Evolutionary conservation across 2,329 filamentous ascomycete species (phyloP).

Genomic region (Gaeumannomyces tritici): DNA sequence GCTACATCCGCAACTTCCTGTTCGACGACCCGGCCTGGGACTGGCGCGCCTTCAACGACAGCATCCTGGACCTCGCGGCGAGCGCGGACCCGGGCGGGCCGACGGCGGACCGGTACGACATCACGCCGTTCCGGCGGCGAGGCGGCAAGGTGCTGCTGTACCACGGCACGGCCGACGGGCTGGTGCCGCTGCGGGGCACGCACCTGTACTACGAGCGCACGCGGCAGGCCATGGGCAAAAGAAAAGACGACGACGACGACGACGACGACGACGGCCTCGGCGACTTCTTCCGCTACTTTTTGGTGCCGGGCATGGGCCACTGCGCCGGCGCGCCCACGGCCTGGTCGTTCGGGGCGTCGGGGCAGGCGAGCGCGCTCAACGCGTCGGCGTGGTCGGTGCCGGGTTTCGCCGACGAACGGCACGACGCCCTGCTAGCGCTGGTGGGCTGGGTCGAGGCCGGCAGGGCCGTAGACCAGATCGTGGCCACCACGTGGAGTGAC

Average conservation of each 20-base stretch:
- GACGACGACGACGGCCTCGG: constrained; percentile 37
- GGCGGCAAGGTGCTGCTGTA: constrained; percentile 32
- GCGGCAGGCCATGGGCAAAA: constrained; percentile 22
- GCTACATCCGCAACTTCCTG: constrained; percentile 18
- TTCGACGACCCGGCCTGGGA: constrained; percentile 17
- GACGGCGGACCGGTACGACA: constrained; percentile 16
- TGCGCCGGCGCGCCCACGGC: constrained; percentile 25
- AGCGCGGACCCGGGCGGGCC: constrained; percentile 16
- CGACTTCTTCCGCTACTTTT: constrained; percentile 43
- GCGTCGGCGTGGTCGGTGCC: constrained; percentile 18
- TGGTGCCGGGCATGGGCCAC: constrained; percentile 40
- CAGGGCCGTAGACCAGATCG: not conserved
- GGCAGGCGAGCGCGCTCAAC: constrained; percentile 32
- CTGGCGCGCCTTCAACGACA: constrained; percentile 22
- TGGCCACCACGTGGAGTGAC: constrained; percentile 4
- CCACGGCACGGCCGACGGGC: constrained; percentile 28
- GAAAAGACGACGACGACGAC: constrained; percentile 27
- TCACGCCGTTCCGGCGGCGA: constrained; percentile 17
- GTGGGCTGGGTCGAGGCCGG: constrained; percentile 2
- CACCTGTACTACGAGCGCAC: constrained; percentile 22
- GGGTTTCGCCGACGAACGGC: not conserved
- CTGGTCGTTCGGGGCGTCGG: constrained; percentile 22
- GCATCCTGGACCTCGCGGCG: constrained; percentile 20
- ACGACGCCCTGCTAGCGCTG: constrained; percentile 4
- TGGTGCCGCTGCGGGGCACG: constrained; percentile 22